These are phyloP conservation scores for Phytophthora rubi DNA, from an alignment of 352 stramenopile genomes.

Conservation along the genomic window DNA sequence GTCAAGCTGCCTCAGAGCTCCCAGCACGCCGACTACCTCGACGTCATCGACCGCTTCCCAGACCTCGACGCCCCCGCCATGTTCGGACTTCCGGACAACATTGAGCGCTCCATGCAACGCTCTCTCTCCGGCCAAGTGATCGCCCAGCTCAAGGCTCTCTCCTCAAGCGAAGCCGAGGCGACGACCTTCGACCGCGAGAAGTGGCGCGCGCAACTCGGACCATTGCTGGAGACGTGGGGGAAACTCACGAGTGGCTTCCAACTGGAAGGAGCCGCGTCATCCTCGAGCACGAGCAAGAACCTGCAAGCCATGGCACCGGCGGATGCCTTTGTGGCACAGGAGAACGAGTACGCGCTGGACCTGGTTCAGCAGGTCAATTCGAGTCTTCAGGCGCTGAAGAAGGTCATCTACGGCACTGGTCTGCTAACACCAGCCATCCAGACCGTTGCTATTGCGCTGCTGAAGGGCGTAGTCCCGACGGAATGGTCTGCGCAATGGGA, in stretches of 20 bases:
- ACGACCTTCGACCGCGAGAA: constrained; percentile 92
- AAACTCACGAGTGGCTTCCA: constrained; percentile 78
- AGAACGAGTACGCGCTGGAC: constrained; percentile 86
- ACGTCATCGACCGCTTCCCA: constrained; percentile 76
- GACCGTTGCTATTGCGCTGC: constrained; percentile 71
- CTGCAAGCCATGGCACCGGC: constrained; percentile 70
- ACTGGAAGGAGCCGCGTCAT: constrained; percentile 41
- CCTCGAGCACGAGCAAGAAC: constrained; percentile 38
- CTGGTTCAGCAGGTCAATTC: constrained; percentile 76
- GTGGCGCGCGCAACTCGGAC: constrained; percentile 88
- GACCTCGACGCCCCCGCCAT: constrained; percentile 80
- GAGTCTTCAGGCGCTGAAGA: constrained; percentile 79
- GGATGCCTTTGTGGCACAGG: constrained; percentile 91
- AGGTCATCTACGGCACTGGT: constrained; percentile 92
- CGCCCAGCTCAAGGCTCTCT: constrained; percentile 86
- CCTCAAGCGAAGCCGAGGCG: constrained; percentile 56
- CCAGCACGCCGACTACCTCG: constrained; percentile 70
- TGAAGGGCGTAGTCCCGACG: constrained; percentile 71
- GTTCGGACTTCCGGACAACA: constrained; percentile 95
- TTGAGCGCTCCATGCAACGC: constrained; percentile 94
- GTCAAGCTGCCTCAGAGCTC: constrained; percentile 77
- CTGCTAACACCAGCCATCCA: constrained; percentile 92
- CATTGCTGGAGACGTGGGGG: constrained; percentile 91
- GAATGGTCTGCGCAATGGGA: constrained; percentile 90
- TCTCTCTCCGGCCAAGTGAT: constrained; percentile 86